Evolutionary conservation across 1,284 basidiomycete genomes (phyloP).

Genomic region (Mycena sp.): DNA sequence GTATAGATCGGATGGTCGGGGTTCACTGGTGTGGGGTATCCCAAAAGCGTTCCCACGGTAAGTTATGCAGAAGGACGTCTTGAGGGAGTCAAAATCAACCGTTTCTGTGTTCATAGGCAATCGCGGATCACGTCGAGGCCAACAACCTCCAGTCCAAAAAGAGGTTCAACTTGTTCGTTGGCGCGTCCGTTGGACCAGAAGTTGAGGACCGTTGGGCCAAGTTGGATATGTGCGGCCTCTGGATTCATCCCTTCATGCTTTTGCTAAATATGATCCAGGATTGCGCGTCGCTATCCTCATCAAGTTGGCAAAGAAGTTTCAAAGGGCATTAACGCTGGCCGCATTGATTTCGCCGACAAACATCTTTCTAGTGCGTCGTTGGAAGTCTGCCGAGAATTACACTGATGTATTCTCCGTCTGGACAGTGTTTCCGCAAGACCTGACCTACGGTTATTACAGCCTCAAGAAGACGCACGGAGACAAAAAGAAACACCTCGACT

Average conservation of each 20-base stretch:
- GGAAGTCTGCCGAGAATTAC: too few species aligned
- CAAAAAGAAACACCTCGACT: slow-evolving; percentile 55
- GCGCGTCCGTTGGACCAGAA: slow-evolving; percentile 58
- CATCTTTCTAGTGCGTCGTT: slow-evolving; percentile 51
- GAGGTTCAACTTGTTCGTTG: slow-evolving; percentile 62
- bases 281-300: slow-evolving; percentile 57
- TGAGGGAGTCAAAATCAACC: background rate
- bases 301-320: slow-evolving; percentile 61
- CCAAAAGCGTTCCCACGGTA: slow-evolving; percentile 56
- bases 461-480: slow-evolving; percentile 54
- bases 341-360: slow-evolving; percentile 57
- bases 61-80: too few species aligned
- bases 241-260: background rate
- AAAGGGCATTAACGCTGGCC: slow-evolving; percentile 59
- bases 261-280: slow-evolving; percentile 42
- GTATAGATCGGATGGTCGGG: slow-evolving; percentile 59
- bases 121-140: slow-evolving; percentile 57
- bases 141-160: slow-evolving; percentile 57
- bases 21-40: slow-evolving; percentile 62
- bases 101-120: slow-evolving; percentile 43
- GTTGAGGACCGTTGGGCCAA: slow-evolving; percentile 58
- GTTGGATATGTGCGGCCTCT: slow-evolving; percentile 51
- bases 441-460: slow-evolving; percentile 60
- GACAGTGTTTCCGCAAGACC: slow-evolving; percentile 58
- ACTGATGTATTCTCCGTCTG: background rate